phyloP scores from a whole-genome alignment of 176 grass and related monocot species.

The Oryza rufipogon region DNA sequence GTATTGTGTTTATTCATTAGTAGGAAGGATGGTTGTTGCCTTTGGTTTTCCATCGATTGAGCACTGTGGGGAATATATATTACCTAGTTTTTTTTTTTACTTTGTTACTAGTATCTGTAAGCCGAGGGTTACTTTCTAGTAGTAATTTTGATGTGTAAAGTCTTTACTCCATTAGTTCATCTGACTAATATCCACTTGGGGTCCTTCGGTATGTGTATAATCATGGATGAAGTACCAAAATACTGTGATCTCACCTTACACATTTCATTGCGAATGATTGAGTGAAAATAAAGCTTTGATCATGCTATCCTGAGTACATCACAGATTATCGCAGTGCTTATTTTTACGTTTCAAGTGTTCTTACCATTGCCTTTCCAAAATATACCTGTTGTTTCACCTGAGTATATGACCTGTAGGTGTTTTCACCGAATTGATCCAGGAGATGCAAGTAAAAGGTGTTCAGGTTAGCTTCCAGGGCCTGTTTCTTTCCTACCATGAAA shows the following conservation, averaged over 20 bases:
- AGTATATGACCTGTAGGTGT: constrained; percentile 58
- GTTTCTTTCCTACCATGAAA: constrained; percentile 17
- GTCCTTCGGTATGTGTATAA: neutral
- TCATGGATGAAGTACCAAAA: neutral
- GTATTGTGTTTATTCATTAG: neutral
- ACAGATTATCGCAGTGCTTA: neutral
- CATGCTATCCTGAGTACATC: neutral
- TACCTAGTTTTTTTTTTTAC: neutral
- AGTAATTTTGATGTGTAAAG: neutral
- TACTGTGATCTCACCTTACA: neutral
- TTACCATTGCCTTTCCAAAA: neutral
- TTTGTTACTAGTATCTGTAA: neutral
- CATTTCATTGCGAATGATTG: neutral
- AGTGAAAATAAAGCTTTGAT: neutral
- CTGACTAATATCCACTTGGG: neutral
- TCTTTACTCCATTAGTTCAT: neutral
- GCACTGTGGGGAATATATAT: neutral
- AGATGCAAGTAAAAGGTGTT: constrained; percentile 98
- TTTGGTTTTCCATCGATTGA: neutral
- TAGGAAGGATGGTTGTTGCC: neutral
- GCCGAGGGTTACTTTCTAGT: too few relatives aligned
- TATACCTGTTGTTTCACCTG: constrained; percentile 10
- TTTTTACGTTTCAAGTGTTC: neutral
- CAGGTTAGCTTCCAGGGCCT: constrained; percentile 60
- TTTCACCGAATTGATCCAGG: constrained; percentile 97